Conservation (phyloP, 129 eudicot genomes). For the Cynara cardunculus region DNA sequence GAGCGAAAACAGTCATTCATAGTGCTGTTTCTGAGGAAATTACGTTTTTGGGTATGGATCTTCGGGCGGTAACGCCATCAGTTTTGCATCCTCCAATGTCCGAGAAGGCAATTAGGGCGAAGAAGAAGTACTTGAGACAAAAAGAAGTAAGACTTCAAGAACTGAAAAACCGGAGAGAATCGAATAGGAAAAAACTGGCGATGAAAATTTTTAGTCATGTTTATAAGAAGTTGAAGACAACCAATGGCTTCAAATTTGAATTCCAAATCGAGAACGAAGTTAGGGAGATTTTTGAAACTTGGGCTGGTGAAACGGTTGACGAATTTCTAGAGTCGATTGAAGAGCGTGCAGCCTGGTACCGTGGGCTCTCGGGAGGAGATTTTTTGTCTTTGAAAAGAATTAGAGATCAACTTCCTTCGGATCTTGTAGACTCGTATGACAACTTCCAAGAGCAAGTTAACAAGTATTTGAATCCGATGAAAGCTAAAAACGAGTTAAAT, state of each 20-base stretch:
- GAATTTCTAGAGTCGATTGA: constrained; percentile 66
- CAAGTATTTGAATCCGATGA: constrained; percentile 65
- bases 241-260: constrained; percentile 54
- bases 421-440: constrained; percentile 73
- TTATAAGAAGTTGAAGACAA: constrained; percentile 55
- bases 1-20: constrained; percentile 52
- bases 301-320: constrained; percentile 64
- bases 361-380: constrained; percentile 62
- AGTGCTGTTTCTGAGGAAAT: constrained; percentile 87
- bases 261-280: constrained; percentile 79
- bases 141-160: constrained; percentile 70
- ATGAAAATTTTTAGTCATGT: constrained; percentile 71
- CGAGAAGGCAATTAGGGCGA: constrained; percentile 87
- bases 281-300: constrained; percentile 51
- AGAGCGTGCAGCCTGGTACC: constrained; percentile 72
- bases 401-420: constrained; percentile 72
- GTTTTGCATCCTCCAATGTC: constrained; percentile 66
- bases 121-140: constrained; percentile 76
- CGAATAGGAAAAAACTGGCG: constrained; percentile 67
- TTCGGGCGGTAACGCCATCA: constrained; percentile 81
- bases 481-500: constrained; percentile 54
- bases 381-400: constrained; percentile 72
- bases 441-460: constrained; percentile 75
- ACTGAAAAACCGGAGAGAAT: constrained; percentile 68
- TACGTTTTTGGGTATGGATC: constrained; percentile 79